Evolutionary conservation across 352 stramenopile genomes (phyloP), one percentile per base, ranked within the genome.

Genomic region (Phytophthora megakarya): DNA sequence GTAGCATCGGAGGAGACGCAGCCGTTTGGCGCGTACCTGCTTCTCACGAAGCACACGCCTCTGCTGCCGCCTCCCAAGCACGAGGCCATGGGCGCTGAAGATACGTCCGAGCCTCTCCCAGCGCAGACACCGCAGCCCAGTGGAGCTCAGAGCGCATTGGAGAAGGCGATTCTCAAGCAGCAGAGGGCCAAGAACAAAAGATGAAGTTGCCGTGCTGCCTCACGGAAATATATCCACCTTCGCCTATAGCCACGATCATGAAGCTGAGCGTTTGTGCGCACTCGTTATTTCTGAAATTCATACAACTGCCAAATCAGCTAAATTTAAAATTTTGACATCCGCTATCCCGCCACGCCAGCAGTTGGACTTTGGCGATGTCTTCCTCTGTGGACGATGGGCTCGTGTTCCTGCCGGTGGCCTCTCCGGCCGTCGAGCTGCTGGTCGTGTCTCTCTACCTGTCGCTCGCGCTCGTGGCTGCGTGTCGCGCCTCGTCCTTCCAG

Each of bases 391-490:
- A 78, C 50, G 66, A 78, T 40, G 73, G 70, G 7, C 76, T 89
- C 42, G 83, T 92, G 47, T 88, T 86, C 61, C 69, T 94, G 9
- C 81, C 83, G 22, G 64, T 57, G 9, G 72, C 83, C 13, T 84
- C 81, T 15, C 51, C 69, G 5, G 60, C 72, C 1, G 70, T 92
- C 0, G 62, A 80, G 58, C 53, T 79, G 42, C 55, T 92, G 16
- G 92, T 83, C 42, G 72, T 92, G 25, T 54, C 55, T 4, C 56
- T 91, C 25, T 94, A 94, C 58, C 30, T 89, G 25, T 38, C 64
- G 15, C 73, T 94, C 19, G 86, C 76, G 12, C 49, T 83, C 32
- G 74, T 90, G 4, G 70, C 83, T 11, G 69, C 75, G 6, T 81
- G 72, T 52, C 83, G 83, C 23, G 75, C 73, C 23, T 48, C 86